Conservation (phyloP, 129 eudicot species). For the Flaveria ramosissima region DNA sequence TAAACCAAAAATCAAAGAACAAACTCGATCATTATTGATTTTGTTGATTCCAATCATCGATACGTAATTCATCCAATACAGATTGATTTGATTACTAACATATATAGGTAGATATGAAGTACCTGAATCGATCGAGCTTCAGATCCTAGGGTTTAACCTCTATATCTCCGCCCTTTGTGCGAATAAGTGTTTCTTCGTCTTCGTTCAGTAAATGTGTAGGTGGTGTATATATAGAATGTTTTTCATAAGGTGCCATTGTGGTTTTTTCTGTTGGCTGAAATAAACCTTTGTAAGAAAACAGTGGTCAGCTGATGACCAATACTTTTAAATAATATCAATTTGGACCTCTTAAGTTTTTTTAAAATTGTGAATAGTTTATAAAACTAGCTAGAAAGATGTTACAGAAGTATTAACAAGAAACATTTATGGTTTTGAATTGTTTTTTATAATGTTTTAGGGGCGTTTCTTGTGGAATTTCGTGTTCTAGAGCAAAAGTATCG, state of each 20-base stretch:
- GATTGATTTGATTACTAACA: neutral
- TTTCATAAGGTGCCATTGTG: constrained; percentile 18
- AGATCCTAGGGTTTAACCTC: constrained; percentile 4
- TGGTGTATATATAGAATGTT: constrained; percentile 22
- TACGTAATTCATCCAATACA: neutral
- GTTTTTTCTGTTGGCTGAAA: constrained; percentile 4
- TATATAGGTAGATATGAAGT: neutral
- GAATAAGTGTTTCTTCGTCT: constrained; percentile 24
- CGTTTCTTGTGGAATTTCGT: neutral
- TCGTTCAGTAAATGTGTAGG: constrained; percentile 16
- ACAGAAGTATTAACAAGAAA: neutral
- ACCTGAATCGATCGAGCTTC: constrained; percentile 16
- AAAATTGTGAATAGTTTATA: neutral
- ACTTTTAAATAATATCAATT: neutral
- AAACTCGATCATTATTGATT: constrained; percentile 8
- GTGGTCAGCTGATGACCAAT: neutral
- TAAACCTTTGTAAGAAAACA: neutral
- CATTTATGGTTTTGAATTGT: neutral
- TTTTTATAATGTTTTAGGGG: neutral
- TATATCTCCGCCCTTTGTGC: constrained; percentile 17
- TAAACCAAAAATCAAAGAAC: neutral
- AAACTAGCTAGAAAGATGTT: neutral
- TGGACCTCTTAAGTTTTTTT: neutral
- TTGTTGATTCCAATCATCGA: neutral
- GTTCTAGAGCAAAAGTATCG: neutral